phyloP scores from a whole-genome alignment of 1,284 basidiomycete species.

The Tausonia pullulans region DNA sequence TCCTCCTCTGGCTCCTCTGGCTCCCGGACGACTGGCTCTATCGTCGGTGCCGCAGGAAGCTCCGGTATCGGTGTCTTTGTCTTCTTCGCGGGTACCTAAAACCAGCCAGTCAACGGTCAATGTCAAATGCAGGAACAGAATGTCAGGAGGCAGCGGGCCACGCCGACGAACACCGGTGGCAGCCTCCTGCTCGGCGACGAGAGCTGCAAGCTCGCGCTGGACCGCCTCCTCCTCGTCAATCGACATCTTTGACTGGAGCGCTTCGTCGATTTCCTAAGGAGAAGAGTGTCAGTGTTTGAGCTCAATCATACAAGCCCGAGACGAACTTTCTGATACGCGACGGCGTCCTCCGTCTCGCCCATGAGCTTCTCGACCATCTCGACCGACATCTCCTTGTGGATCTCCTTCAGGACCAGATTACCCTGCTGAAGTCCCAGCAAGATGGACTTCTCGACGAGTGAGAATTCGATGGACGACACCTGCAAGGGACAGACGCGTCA shows the following conservation, averaged over 20 bases:
- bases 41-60: neutral
- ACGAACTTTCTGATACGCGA: constrained; percentile 77
- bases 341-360: constrained; percentile 82
- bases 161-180: too few species aligned
- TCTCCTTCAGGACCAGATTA: constrained; percentile 80
- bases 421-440: constrained; percentile 87
- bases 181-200: constrained; percentile 30
- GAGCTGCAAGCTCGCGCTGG: constrained; percentile 58
- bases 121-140: too few species aligned
- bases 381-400: constrained; percentile 84
- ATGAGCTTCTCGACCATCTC: constrained; percentile 88
- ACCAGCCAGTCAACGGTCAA: too few species aligned
- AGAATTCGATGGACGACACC: constrained; percentile 95
- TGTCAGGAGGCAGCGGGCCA: too few species aligned
- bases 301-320: neutral
- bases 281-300: neutral
- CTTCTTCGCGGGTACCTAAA: too few species aligned
- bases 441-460: constrained; percentile 83
- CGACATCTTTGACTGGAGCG: constrained; percentile 69
- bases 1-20: neutral
- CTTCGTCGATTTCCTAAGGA: constrained; percentile 73
- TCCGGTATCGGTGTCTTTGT: neutral
- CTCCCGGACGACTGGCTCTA: neutral
- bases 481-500: constrained; percentile 29
- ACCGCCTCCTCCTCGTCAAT: constrained; percentile 90